phyloP scores from a whole-genome alignment of 768 basidiomycete species.

The Amylocystis lapponica region DNA sequence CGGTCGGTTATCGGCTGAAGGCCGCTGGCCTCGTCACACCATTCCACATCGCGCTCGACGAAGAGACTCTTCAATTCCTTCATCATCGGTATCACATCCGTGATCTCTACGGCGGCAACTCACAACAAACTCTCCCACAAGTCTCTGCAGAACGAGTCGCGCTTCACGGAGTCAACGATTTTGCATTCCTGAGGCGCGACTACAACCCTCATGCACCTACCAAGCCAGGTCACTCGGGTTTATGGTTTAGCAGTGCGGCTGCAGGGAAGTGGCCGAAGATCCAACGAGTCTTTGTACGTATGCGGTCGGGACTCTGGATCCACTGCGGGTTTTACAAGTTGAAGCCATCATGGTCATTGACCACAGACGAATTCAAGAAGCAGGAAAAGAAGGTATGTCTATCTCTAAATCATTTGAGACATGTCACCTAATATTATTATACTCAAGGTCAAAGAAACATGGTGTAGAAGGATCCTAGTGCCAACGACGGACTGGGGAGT shows the following conservation, averaged over 20 bases:
- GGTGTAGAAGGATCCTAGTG: conserved; percentile 4
- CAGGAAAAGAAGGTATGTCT: neutral
- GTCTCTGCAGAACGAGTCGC: neutral
- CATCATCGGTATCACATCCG: conserved; percentile 6
- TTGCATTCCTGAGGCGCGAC: conserved; percentile 4
- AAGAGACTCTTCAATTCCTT: neutral
- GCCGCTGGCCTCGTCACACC: neutral
- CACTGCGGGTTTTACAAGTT: conserved; percentile 9
- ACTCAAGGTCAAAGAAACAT: conserved; percentile 4
- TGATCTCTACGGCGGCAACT: conserved; percentile 10
- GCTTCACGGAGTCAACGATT: conserved; percentile 8
- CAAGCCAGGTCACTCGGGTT: conserved; percentile 7
- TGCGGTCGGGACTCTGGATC: conserved; percentile 4
- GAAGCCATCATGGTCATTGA: conserved; percentile 4
- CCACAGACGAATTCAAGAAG: conserved; percentile 4
- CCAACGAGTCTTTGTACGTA: conserved; percentile 6
- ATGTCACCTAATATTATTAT: neutral
- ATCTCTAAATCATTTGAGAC: neutral
- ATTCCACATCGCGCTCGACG: conserved; percentile 8
- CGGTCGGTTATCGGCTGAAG: conserved; percentile 6
- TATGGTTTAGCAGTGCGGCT: neutral
- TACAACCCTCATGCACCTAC: conserved; percentile 12
- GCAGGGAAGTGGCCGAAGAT: neutral
- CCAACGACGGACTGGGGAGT: conserved; percentile 2
- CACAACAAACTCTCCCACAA: conserved; percentile 5